A percentile compares a stretch with the other conserved stretches of the same genome.
phyloP scores from a whole-genome alignment of 331 rosid species.

The Erythrophleum ivorense region DNA sequence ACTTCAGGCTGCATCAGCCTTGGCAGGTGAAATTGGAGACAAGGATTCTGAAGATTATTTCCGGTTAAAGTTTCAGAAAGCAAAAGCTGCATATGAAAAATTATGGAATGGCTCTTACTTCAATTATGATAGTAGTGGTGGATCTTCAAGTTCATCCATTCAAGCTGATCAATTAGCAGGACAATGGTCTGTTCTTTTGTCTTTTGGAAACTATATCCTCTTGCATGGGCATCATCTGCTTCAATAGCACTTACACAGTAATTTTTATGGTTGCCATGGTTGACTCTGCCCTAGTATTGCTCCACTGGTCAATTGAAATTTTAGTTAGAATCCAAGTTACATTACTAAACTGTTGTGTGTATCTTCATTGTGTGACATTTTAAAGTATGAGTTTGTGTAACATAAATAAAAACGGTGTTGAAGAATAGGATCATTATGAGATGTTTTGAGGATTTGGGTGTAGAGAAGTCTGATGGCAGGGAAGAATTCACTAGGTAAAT shows the following conservation, averaged over 20 bases:
- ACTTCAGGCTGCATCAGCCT: slow-evolving; percentile 88
- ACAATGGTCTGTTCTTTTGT: slow-evolving; percentile 70
- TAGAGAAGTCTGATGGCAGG: slow-evolving; percentile 15
- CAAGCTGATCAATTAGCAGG: slow-evolving; percentile 99
- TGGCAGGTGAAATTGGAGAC: slow-evolving; percentile 84
- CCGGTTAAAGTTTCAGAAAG: slow-evolving; percentile 79
- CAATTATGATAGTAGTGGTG: slow-evolving; percentile 78
- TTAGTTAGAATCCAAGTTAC: slow-evolving; percentile 6
- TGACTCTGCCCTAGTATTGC: neutral
- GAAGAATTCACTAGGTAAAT: slow-evolving; percentile 2
- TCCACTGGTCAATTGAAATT: slow-evolving; percentile 23
- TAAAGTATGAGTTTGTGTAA: neutral
- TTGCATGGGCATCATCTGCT: neutral
- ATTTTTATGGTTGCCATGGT: slow-evolving; percentile 28
- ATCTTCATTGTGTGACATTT: neutral
- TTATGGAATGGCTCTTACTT: slow-evolving; percentile 99
- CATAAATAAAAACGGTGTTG: neutral
- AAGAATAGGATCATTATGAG: too few relatives aligned
- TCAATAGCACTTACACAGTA: slow-evolving; percentile 15
- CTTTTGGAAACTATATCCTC: slow-evolving; percentile 25
- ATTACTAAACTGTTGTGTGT: slow-evolving; percentile 6
- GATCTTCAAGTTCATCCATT: slow-evolving; percentile 74
- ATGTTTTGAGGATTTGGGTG: slow-evolving; percentile 15
- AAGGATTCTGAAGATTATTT: slow-evolving; percentile 81
- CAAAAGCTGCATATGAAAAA: slow-evolving; percentile 73